A percentile compares a stretch with the other conserved stretches of the same genome.
Conservation (phyloP, 768 basidiomycete species). For the Cyathus striatus region DNA sequence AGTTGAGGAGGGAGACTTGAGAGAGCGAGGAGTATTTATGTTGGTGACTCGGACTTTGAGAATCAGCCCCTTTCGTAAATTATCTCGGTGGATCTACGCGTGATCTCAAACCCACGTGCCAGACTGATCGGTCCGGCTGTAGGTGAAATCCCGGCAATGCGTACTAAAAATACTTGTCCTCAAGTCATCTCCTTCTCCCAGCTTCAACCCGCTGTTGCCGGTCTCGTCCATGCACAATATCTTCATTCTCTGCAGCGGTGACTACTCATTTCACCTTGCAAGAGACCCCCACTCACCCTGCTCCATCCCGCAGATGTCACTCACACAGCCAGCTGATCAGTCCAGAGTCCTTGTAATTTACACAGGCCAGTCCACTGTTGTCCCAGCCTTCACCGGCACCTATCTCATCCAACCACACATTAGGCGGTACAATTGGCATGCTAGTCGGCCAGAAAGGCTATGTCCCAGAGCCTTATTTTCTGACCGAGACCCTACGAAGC, state of each 20-base stretch:
- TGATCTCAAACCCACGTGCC: not conserved
- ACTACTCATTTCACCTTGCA: no score
- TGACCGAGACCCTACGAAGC: slow-evolving; percentile 77
- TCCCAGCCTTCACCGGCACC: no score
- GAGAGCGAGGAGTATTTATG: slow-evolving; percentile 7
- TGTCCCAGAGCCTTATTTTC: slow-evolving; percentile 82
- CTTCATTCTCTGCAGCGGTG: no score
- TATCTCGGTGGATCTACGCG: slow-evolving; percentile 7
- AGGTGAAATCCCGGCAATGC: no score
- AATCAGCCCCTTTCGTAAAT: slow-evolving; percentile 6
- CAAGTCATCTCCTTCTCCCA: no score
- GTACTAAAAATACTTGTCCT: no score
- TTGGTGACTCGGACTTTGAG: slow-evolving; percentile 9
- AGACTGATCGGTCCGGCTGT: no score
- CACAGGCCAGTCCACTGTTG: slow-evolving; percentile 52
- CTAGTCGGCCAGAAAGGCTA: slow-evolving; percentile 72
- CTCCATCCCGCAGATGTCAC: slow-evolving; percentile 56
- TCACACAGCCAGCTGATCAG: slow-evolving; percentile 50
- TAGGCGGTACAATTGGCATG: slow-evolving; percentile 86
- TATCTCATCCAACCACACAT: no score
- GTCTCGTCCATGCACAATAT: no score
- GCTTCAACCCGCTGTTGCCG: no score
- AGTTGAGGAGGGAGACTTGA: slow-evolving; percentile 7
- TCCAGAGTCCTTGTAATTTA: slow-evolving; percentile 84
- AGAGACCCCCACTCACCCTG: no score